Evolutionary conservation across 805 yeast genomes (phyloP).

Genomic region (Candida germanica): DNA sequence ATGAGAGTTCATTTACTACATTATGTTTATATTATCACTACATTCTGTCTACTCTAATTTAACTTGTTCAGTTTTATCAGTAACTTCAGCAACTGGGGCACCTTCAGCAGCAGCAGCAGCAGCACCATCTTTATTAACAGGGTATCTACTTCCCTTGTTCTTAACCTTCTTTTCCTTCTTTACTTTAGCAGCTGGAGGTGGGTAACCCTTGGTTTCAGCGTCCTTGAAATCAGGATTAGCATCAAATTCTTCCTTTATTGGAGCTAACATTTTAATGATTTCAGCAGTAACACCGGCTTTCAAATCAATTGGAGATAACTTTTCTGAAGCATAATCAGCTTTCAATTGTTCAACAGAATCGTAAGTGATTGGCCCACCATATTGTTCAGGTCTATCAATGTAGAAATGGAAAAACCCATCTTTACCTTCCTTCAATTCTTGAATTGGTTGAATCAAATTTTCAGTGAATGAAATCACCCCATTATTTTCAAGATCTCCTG

Average conservation of each 20-base stretch:
- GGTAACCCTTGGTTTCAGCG: conserved; percentile 78
- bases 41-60: conserved; percentile 27
- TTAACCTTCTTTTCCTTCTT: conserved; percentile 75
- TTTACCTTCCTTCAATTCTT: conserved; percentile 64
- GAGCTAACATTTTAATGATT: conserved; percentile 75
- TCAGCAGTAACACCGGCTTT: conserved; percentile 88
- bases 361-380: conserved; percentile 89
- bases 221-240: conserved; percentile 69
- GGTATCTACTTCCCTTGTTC: conserved; percentile 87
- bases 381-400: conserved; percentile 91
- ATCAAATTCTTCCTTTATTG: conserved; percentile 70
- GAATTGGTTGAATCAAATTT: conserved; percentile 80
- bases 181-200: conserved; percentile 59
- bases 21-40: background rate
- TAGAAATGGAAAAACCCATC: conserved; percentile 57
- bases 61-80: conserved; percentile 39
- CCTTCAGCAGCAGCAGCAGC: conserved; percentile 5
- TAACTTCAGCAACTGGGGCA: conserved; percentile 21
- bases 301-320: conserved; percentile 88
- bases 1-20: background rate
- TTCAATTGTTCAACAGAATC: conserved; percentile 64
- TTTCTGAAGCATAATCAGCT: conserved; percentile 66
- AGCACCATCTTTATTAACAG: no score
- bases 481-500: conserved; percentile 85
- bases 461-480: conserved; percentile 86